Conservation (phyloP, 2,329 filamentous ascomycete genomes). For the Fusarium humuli region DNA sequence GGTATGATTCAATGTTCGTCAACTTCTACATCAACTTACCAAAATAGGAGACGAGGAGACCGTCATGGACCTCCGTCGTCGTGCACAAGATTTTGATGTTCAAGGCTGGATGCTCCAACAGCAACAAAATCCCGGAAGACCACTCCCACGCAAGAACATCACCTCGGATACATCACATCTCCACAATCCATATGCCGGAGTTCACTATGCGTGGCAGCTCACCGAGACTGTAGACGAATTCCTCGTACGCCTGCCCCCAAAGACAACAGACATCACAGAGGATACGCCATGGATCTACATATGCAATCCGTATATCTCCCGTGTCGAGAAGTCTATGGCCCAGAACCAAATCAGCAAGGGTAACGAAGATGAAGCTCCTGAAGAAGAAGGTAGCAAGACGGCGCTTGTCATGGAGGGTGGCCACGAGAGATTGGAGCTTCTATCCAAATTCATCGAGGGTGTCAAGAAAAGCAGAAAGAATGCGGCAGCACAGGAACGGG, state of each 20-base stretch:
- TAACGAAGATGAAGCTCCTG: conserved; percentile 63
- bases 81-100: conserved; percentile 63
- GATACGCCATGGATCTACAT: conserved; percentile 78
- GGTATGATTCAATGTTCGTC: conserved; percentile 52
- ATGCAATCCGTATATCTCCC: conserved; percentile 69
- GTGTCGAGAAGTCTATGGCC: conserved; percentile 50
- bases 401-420: conserved; percentile 65
- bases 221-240: conserved; percentile 74
- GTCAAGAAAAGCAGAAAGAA: conserved; percentile 55
- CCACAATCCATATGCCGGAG: conserved; percentile 70
- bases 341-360: conserved; percentile 55
- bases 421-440: conserved; percentile 60
- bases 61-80: conserved; percentile 60
- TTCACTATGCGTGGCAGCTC: conserved; percentile 69
- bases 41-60: conserved; percentile 66
- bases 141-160: conserved; percentile 38
- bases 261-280: conserved; percentile 62
- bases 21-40: conserved; percentile 21
- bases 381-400: conserved; percentile 59
- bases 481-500: conserved; percentile 54
- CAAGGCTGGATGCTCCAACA: conserved; percentile 56
- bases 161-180: conserved; percentile 49
- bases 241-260: conserved; percentile 74
- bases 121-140: conserved; percentile 43
- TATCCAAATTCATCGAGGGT: conserved; percentile 61